These are phyloP conservation scores for Phytophthora aleatoria DNA, from an alignment of 352 stramenopile genomes.

Conservation along the genomic window DNA sequence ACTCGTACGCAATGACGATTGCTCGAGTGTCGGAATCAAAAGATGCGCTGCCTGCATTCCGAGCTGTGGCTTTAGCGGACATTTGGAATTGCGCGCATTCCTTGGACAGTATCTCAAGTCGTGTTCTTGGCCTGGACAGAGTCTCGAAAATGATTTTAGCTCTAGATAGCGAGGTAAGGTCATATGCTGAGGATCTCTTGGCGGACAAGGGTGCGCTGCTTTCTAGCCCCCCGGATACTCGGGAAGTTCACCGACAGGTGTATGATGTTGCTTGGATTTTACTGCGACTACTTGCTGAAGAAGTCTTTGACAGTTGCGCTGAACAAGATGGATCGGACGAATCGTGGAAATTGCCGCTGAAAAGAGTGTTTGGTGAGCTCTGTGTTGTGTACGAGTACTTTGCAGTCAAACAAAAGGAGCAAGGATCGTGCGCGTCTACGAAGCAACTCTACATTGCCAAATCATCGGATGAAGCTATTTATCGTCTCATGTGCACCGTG, in stretches of 20 bases:
- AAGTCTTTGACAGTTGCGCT: conserved; percentile 14
- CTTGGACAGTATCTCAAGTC: conserved; percentile 18
- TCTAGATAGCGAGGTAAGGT: conserved; percentile 7
- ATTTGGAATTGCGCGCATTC: conserved; percentile 38
- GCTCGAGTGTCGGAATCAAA: conserved; percentile 2
- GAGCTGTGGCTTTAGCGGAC: conserved; percentile 31
- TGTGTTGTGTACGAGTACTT: conserved; percentile 29
- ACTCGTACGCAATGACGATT: conserved; percentile 27
- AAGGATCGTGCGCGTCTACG: not conserved
- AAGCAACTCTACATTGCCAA: not conserved
- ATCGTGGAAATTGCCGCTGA: conserved; percentile 13
- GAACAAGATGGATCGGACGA: not conserved
- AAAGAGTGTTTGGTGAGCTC: conserved; percentile 22
- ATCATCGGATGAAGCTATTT: conserved; percentile 19
- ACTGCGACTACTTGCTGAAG: conserved; percentile 31
- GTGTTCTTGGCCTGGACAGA: conserved; percentile 19
- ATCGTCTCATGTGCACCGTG: conserved; percentile 30
- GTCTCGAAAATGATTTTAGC: conserved; percentile 23
- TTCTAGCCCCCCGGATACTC: not conserved
- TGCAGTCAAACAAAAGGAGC: conserved; percentile 6
- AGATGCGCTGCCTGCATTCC: conserved; percentile 15
- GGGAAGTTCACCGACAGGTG: conserved; percentile 21
- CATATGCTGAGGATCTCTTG: not conserved
- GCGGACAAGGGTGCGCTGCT: not conserved
- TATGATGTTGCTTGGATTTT: conserved; percentile 34